phyloP scores from a whole-genome alignment of 805 yeast genomes.

The Zygoascus tannicola region DNA sequence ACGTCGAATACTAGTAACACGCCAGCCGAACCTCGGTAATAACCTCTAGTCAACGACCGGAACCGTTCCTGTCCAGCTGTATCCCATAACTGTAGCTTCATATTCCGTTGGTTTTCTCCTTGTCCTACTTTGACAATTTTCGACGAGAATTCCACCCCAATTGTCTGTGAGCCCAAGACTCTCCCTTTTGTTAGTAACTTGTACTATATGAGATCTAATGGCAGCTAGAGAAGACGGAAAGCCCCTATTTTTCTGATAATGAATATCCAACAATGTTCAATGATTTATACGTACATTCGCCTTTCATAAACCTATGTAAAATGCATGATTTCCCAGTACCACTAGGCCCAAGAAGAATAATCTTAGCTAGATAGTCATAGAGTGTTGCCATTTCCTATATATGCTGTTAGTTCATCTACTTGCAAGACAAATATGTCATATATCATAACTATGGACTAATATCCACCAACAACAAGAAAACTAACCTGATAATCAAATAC shows the following conservation, averaged over 20 bases:
- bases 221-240: no score
- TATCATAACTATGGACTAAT: no score
- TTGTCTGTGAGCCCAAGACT: conserved; percentile 29
- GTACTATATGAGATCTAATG: not conserved
- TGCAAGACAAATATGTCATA: no score
- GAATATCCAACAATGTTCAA: no score
- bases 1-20: conserved; percentile 87
- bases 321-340: conserved; percentile 41
- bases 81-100: conserved; percentile 92
- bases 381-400: conserved; percentile 16
- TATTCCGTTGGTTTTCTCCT: conserved; percentile 10
- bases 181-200: conserved; percentile 18
- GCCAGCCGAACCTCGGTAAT: conserved; percentile 92
- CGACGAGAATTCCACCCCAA: conserved; percentile 33
- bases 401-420: not conserved
- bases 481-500: conserved; percentile 12
- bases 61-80: conserved; percentile 96
- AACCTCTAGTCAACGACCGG: conserved; percentile 88
- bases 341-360: conserved; percentile 37
- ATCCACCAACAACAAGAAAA: no score
- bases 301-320: conserved; percentile 33
- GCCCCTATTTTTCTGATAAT: no score
- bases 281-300: conserved; percentile 23
- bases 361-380: conserved; percentile 32
- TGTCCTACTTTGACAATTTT: conserved; percentile 30